Conservation (phyloP, 2,329 filamentous ascomycete species). For the Penicillium sp. region DNA sequence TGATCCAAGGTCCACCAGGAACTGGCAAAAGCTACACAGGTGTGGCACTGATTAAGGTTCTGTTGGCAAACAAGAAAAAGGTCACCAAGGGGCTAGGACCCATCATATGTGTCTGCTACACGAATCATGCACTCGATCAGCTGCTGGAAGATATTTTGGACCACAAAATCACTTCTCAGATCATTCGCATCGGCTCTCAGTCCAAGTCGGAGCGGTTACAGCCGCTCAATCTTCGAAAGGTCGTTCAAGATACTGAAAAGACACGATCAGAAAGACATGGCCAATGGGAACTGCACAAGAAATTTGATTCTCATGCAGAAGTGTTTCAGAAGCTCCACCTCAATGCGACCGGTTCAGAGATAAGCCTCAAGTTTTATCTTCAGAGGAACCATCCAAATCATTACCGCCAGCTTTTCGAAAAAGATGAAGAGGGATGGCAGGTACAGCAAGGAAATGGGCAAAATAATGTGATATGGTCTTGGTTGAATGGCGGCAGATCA, state of each 20-base stretch:
- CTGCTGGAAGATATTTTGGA: slow-evolving; percentile 60
- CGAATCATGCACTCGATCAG: slow-evolving; percentile 58
- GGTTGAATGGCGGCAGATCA: background rate
- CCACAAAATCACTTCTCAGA: slow-evolving; percentile 32
- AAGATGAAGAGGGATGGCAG: background rate
- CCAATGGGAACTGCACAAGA: slow-evolving; percentile 7
- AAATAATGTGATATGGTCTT: background rate
- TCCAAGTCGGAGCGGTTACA: slow-evolving; percentile 57
- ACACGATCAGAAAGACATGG: slow-evolving; percentile 28
- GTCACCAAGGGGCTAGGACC: slow-evolving; percentile 40
- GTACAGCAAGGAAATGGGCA: background rate
- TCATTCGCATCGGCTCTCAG: slow-evolving; percentile 63
- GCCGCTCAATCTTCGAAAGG: slow-evolving; percentile 50
- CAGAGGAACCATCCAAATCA: background rate
- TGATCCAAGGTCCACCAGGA: slow-evolving; percentile 32
- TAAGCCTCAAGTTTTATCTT: background rate
- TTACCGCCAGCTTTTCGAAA: background rate
- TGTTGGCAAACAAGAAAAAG: slow-evolving; percentile 23
- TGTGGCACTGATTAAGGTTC: slow-evolving; percentile 30
- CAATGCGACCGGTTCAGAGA: slow-evolving; percentile 3
- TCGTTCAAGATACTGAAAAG: slow-evolving; percentile 36
- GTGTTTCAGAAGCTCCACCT: slow-evolving; percentile 11
- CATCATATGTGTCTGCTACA: slow-evolving; percentile 51
- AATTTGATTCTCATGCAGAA: slow-evolving; percentile 13
- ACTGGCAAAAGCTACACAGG: slow-evolving; percentile 31